Percentiles rank a stretch among this genome's conserved stretches.
phyloP scores from a whole-genome alignment of 208 protist genomes.

The Zelonia costaricensis region DNA sequence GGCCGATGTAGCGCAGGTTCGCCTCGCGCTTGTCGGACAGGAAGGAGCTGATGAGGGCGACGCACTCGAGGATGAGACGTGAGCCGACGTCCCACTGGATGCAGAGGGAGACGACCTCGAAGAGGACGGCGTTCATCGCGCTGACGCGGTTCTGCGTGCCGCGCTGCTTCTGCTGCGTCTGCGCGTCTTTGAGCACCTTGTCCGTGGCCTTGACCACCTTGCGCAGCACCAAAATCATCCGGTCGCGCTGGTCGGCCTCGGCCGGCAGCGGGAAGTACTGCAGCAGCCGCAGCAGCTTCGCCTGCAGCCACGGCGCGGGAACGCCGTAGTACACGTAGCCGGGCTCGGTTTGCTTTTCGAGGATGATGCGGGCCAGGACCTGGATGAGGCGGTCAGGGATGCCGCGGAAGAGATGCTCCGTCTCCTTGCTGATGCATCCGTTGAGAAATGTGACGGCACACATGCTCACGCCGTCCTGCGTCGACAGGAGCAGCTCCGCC shows the following conservation, averaged over 20 bases:
- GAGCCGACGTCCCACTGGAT: slow-evolving; percentile 90
- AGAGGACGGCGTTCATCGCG: slow-evolving; percentile 96
- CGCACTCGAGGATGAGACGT: slow-evolving; percentile 79
- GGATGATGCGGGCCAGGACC: slow-evolving; percentile 79
- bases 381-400: slow-evolving; percentile 79
- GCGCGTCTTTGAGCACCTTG: slow-evolving; percentile 83
- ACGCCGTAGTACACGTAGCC: slow-evolving; percentile 98
- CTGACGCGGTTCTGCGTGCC: slow-evolving; percentile 96
- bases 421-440: slow-evolving; percentile 78
- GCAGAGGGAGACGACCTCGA: slow-evolving; percentile 96
- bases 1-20: slow-evolving; percentile 91
- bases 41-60: slow-evolving; percentile 87
- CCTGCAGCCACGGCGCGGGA: slow-evolving; percentile 98
- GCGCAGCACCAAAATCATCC: slow-evolving; percentile 65
- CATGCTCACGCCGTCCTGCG: slow-evolving; percentile 93
- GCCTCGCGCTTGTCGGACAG: slow-evolving; percentile 90
- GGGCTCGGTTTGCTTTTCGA: slow-evolving; percentile 84
- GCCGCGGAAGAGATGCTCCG: slow-evolving; percentile 60
- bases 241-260: slow-evolving; percentile 51
- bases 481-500: slow-evolving; percentile 80
- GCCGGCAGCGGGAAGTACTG: slow-evolving; percentile 93
- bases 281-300: slow-evolving; percentile 97
- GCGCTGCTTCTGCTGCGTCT: slow-evolving; percentile 80
- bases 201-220: slow-evolving; percentile 89
- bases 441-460: slow-evolving; percentile 92